Base-by-base conservation (phyloP, 768 basidiomycete species). In the Boletus rubropictus region DNA sequence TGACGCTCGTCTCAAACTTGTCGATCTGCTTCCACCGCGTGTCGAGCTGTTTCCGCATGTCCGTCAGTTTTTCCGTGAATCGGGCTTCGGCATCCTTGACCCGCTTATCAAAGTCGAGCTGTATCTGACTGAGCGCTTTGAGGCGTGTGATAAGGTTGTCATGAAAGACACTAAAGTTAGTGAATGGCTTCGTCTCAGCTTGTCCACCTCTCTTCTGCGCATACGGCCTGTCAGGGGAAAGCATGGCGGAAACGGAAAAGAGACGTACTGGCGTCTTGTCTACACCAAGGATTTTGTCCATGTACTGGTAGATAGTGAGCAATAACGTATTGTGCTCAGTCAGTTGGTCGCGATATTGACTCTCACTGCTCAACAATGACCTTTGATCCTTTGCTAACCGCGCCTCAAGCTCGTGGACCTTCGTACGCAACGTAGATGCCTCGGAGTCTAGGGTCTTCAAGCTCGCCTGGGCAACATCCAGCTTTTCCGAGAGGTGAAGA, bases 161-260 rank as follows among this genome's bases (percentile, higher is more conserved):
- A 56, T 95, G 89, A 75, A 99, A 96, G 45, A 92, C 84, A 53
- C 78, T 72, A 59, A 97, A 96, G 67, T 95, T 95, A 18, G 91
- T 90, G 68, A 90, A 92, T 0, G 91, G 91, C 59, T 92, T 93
- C 0, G 90, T 89, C 63, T 92, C 89, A 0, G 81, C 82, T 51
- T 85, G 79, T 1, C 79, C 74, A 1, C 79, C 74, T 59, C 84
- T 89, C 68, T 89, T 89, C 87, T 87, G 58, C 32, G 49, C 21
- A 38, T 7, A 5, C 2, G 14, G 14, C 4, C 20, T 22, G 34
- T 50, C 25, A 50, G 33, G 3, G 24, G 10, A 5, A 42, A 11
- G 25, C 7, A 12, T 4, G n/a, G 12, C 12, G 41, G 20, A 17
- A 5, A 32, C 12, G 5, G n/a, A 18, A 42, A 37, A 46, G n/a